Conservation (phyloP, 768 basidiomycete species). For the Hemileccinum rubropunctum region DNA sequence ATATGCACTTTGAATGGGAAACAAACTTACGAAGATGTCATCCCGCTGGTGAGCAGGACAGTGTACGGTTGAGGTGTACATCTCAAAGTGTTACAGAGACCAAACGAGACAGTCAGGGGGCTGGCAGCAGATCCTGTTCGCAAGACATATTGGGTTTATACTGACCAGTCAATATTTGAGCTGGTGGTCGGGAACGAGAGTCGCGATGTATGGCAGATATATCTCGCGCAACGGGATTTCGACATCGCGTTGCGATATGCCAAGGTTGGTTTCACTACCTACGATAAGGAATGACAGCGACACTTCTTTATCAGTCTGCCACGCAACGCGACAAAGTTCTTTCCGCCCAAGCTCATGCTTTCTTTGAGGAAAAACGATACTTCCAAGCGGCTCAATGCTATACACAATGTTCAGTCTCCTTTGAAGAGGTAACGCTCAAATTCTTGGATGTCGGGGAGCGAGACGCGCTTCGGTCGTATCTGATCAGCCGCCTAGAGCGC, state of each 20-base stretch:
- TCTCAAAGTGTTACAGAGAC: conserved; percentile 50
- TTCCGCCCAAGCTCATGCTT: conserved; percentile 76
- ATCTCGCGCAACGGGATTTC: conserved; percentile 73
- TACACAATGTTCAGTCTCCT: conserved; percentile 81
- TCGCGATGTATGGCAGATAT: conserved; percentile 92
- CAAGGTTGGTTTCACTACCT: conserved; percentile 50
- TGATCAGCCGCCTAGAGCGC: conserved; percentile 83
- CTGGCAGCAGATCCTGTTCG: conserved; percentile 82
- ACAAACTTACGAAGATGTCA: conserved; percentile 75
- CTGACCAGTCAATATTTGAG: conserved; percentile 86
- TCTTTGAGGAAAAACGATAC: conserved; percentile 76
- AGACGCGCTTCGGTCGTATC: conserved; percentile 86
- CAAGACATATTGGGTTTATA: conserved; percentile 93
- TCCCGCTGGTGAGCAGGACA: conserved; percentile 64
- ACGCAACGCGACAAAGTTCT: conserved; percentile 83
- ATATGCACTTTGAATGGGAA: conserved; percentile 80
- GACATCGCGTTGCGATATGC: conserved; percentile 79
- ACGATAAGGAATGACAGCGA: neutral
- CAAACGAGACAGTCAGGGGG: conserved; percentile 68
- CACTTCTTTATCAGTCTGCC: conserved; percentile 57
- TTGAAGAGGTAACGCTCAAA: conserved; percentile 89
- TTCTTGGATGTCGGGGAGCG: conserved; percentile 89
- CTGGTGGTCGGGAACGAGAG: conserved; percentile 84
- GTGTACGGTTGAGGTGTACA: neutral
- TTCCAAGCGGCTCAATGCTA: conserved; percentile 93